phyloP scores from a whole-genome alignment of 805 yeast genomes.

The Kodamaea nitidulidarum region DNA sequence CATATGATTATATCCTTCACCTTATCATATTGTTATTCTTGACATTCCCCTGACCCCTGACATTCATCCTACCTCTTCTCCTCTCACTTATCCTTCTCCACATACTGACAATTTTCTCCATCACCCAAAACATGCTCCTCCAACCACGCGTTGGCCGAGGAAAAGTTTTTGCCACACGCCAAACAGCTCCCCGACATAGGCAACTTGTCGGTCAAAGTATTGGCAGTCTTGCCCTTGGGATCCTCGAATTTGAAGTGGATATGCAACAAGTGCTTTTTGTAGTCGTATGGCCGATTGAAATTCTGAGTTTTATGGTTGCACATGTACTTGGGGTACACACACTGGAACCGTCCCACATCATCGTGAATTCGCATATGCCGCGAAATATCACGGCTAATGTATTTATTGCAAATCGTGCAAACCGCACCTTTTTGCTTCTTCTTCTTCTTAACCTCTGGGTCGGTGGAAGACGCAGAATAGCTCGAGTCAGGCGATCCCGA shows the following conservation, averaged over 20 bases:
- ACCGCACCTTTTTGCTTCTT: slow-evolving; percentile 29
- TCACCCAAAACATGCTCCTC: slow-evolving; percentile 46
- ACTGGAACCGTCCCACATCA: slow-evolving; percentile 40
- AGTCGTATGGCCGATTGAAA: slow-evolving; percentile 44
- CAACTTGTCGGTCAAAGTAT: slow-evolving; percentile 39
- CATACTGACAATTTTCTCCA: background rate
- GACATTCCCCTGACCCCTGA: no score
- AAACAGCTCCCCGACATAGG: slow-evolving; percentile 35
- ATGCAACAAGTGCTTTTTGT: slow-evolving; percentile 42
- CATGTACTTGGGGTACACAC: slow-evolving; percentile 36
- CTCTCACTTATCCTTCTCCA: background rate
- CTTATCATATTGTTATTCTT: no score
- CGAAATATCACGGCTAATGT: slow-evolving; percentile 38
- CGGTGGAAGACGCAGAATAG: slow-evolving; percentile 1
- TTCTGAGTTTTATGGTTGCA: slow-evolving; percentile 42
- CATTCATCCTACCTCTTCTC: no score
- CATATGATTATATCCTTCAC: no score
- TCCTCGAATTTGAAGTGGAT: slow-evolving; percentile 41
- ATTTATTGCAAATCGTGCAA: slow-evolving; percentile 38
- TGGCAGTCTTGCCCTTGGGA: slow-evolving; percentile 36
- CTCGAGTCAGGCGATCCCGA: slow-evolving; percentile 2
- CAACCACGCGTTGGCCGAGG: slow-evolving; percentile 52
- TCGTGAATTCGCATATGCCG: slow-evolving; percentile 43
- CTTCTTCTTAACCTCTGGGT: slow-evolving; percentile 8
- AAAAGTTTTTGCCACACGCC: slow-evolving; percentile 46